A percentile compares a stretch with the other conserved stretches of the same genome.
phyloP scores from a whole-genome alignment of 1,139 yeast species.

The Scheffersomyces illinoinensis region DNA sequence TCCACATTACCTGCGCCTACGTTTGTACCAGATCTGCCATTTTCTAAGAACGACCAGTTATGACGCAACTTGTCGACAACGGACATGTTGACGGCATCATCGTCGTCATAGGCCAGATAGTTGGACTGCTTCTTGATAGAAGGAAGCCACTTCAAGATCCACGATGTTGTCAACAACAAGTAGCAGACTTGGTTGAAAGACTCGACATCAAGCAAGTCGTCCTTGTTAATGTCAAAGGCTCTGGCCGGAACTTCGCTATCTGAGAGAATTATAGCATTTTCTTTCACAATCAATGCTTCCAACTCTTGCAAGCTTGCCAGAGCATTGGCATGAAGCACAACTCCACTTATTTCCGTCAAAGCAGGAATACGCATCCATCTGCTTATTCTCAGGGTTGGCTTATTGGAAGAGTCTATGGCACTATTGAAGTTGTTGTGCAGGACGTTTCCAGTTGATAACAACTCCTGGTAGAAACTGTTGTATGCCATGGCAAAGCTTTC shows the following conservation, averaged over 20 bases:
- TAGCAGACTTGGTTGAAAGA: slow-evolving; percentile 50
- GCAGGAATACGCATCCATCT: slow-evolving; percentile 46
- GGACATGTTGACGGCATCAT: slow-evolving; percentile 20
- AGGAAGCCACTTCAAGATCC: slow-evolving; percentile 60
- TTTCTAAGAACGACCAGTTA: slow-evolving; percentile 59
- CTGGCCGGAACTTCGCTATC: slow-evolving; percentile 17
- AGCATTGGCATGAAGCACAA: slow-evolving; percentile 19
- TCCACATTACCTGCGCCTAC: slow-evolving; percentile 22
- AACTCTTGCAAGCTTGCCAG: slow-evolving; percentile 10
- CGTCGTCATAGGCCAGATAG: slow-evolving; percentile 27
- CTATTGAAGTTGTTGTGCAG: slow-evolving; percentile 10
- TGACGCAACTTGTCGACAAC: slow-evolving; percentile 49
- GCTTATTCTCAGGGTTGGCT: slow-evolving; percentile 34
- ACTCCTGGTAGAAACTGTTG: slow-evolving; percentile 29
- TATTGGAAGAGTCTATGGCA: slow-evolving; percentile 19
- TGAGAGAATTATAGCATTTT: slow-evolving; percentile 36
- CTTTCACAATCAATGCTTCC: slow-evolving; percentile 27
- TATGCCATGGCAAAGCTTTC: slow-evolving; percentile 33
- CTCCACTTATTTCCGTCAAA: slow-evolving; percentile 33
- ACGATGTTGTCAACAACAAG: slow-evolving; percentile 46
- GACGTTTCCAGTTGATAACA: slow-evolving; percentile 20
- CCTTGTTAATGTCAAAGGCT: slow-evolving; percentile 35
- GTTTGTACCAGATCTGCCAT: slow-evolving; percentile 33
- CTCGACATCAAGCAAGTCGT: slow-evolving; percentile 44
- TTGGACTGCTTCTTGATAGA: slow-evolving; percentile 46